phyloP scores from a whole-genome alignment of 441 rosid species.

The Manihot esculenta region DNA sequence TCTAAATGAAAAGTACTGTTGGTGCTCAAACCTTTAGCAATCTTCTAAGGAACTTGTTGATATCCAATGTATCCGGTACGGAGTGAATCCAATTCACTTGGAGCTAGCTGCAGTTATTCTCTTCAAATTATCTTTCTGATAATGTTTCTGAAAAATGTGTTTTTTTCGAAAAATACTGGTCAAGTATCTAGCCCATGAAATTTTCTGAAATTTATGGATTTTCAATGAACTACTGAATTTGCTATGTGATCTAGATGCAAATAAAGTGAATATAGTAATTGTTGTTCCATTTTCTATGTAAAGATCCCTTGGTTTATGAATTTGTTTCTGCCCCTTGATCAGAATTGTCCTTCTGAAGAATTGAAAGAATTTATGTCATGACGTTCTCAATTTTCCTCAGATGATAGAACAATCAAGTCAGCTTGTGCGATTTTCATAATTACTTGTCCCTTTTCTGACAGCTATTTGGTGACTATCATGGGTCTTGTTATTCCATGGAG shows the following conservation, averaged over 20 bases:
- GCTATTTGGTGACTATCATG: slow-evolving; percentile 79
- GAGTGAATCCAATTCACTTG: background rate
- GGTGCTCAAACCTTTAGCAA: background rate
- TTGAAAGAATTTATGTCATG: no score
- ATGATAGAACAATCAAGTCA: background rate
- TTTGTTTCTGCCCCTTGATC: no score
- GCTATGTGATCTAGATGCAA: background rate
- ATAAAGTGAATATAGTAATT: background rate
- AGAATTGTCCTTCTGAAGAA: no score
- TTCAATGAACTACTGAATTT: background rate
- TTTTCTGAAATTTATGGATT: background rate
- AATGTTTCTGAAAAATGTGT: background rate
- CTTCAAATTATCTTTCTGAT: background rate
- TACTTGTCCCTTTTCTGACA: slow-evolving; percentile 21
- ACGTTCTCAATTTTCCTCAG: background rate
- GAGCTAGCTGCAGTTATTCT: background rate
- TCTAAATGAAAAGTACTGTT: background rate
- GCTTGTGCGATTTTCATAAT: background rate
- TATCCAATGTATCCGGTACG: background rate
- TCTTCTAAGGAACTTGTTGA: background rate
- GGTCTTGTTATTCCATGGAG: slow-evolving; percentile 84
- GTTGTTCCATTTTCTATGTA: background rate
- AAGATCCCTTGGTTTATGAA: no score
- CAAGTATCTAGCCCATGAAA: background rate
- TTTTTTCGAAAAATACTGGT: background rate